Conservation (phyloP, 2,329 filamentous ascomycete species). For the Fusarium sp. region DNA sequence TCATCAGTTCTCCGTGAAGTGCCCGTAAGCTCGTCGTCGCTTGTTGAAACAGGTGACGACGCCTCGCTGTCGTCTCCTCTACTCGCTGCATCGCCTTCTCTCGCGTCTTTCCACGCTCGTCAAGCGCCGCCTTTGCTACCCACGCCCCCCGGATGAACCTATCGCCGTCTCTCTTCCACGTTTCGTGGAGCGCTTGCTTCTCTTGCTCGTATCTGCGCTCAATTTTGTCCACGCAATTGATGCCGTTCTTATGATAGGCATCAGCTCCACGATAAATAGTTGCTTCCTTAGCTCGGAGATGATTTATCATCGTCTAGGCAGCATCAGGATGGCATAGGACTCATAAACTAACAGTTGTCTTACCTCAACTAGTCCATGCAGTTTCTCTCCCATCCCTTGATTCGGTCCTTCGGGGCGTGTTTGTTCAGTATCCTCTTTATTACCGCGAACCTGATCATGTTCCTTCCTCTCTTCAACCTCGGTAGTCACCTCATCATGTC, state of each 20-base stretch:
- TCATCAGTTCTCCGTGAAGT: conserved; percentile 38
- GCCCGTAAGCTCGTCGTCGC: conserved; percentile 41
- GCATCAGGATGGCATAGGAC: conserved; percentile 20
- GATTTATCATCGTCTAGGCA: conserved; percentile 44
- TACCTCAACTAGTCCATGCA: conserved; percentile 48
- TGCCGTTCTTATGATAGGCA: conserved; percentile 41
- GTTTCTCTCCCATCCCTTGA: conserved; percentile 25
- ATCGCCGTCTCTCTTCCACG: conserved; percentile 35
- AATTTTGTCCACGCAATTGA: conserved; percentile 43
- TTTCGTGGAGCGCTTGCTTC: conserved; percentile 24
- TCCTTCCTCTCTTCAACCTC: conserved; percentile 1
- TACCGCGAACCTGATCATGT: not conserved
- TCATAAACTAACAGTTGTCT: not conserved
- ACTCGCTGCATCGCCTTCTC: conserved; percentile 18
- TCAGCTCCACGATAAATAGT: conserved; percentile 36
- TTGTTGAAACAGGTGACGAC: conserved; percentile 34
- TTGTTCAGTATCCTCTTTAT: not conserved
- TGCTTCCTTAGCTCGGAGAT: conserved; percentile 44
- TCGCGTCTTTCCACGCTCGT: conserved; percentile 11
- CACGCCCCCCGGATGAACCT: conserved; percentile 33
- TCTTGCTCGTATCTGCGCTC: conserved; percentile 43
- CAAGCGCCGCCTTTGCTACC: conserved; percentile 21
- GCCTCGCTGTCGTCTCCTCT: conserved; percentile 25
- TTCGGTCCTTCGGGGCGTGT: not conserved
- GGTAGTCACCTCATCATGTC: conserved; percentile 2